Evolutionary conservation across 352 stramenopile genomes (phyloP).

Genomic region (Phytophthora boehmeriae): DNA sequence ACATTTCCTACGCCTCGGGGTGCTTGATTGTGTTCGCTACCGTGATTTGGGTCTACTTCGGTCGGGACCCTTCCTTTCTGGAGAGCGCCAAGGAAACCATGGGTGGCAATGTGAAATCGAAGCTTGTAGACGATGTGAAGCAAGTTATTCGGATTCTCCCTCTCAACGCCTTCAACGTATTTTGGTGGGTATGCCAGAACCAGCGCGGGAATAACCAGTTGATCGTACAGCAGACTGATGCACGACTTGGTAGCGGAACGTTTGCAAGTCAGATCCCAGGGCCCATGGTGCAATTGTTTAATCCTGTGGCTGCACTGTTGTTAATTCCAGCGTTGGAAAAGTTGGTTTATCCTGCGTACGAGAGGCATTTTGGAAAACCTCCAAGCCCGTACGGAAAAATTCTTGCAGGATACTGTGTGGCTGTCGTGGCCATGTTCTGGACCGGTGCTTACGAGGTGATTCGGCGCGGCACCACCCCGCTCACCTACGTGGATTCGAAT

Average conservation of each 20-base stretch:
- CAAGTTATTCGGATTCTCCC: slow-evolving; percentile 18
- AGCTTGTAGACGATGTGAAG: slow-evolving; percentile 8
- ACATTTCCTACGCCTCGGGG: slow-evolving; percentile 44
- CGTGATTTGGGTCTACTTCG: slow-evolving; percentile 43
- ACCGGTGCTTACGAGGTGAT: slow-evolving; percentile 35
- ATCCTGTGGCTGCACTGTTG: slow-evolving; percentile 43
- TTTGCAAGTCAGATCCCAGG: slow-evolving; percentile 47
- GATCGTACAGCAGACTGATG: slow-evolving; percentile 63
- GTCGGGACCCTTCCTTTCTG: slow-evolving; percentile 44
- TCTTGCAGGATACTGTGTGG: slow-evolving; percentile 35
- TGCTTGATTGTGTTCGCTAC: slow-evolving; percentile 37
- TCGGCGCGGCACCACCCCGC: slow-evolving; percentile 15
- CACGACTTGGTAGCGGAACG: slow-evolving; percentile 31
- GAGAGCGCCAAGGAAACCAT: slow-evolving; percentile 40
- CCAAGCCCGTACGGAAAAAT: slow-evolving; percentile 43
- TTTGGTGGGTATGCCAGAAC: slow-evolving; percentile 47
- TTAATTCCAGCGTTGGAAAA: slow-evolving; percentile 28
- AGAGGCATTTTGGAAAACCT: slow-evolving; percentile 36
- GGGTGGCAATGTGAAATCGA: slow-evolving; percentile 39
- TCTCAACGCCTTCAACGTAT: slow-evolving; percentile 47
- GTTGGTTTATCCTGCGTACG: slow-evolving; percentile 35
- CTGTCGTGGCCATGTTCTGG: slow-evolving; percentile 43
- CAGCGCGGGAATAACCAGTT: slow-evolving; percentile 65
- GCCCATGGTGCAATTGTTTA: slow-evolving; percentile 45
- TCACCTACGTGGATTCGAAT: slow-evolving; percentile 19